Percentiles rank a stretch among this genome's conserved stretches.
Evolutionary conservation across 2,329 filamentous ascomycete species (phyloP).

Genomic region (Cadophora sp.): DNA sequence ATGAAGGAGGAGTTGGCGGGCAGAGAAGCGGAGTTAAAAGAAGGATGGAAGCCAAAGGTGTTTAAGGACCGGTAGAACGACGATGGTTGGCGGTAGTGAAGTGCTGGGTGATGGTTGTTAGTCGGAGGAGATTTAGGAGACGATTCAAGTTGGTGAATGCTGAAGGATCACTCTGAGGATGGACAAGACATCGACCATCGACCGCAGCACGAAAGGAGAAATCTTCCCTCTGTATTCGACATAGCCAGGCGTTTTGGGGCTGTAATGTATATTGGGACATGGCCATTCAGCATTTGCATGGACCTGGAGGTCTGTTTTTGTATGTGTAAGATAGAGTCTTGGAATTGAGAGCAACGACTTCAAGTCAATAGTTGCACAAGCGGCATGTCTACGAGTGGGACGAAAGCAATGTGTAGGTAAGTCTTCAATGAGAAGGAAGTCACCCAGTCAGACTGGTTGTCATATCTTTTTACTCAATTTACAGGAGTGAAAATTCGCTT

Average conservation of each 20-base stretch:
- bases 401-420: neutral
- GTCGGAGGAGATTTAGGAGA: slow-evolving; percentile 2
- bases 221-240: slow-evolving; percentile 45
- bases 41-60: slow-evolving; percentile 93
- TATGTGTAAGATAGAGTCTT: slow-evolving; percentile 38
- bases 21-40: slow-evolving; percentile 78
- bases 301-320: slow-evolving; percentile 29
- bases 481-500: neutral
- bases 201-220: slow-evolving; percentile 30
- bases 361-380: neutral
- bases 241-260: slow-evolving; percentile 45
- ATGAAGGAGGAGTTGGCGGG: slow-evolving; percentile 74
- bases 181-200: slow-evolving; percentile 10
- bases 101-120: slow-evolving; percentile 22
- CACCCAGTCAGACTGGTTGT: neutral
- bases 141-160: neutral
- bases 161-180: neutral
- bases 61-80: slow-evolving; percentile 77
- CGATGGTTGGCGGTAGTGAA: slow-evolving; percentile 16
- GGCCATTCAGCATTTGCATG: slow-evolving; percentile 36
- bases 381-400: neutral
- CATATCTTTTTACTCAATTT: neutral
- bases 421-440: neutral
- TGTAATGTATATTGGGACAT: slow-evolving; percentile 37
- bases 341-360: slow-evolving; percentile 28